Conservation (phyloP, 106 monocot genomes). For the Phalaenopsis equestris region DNA sequence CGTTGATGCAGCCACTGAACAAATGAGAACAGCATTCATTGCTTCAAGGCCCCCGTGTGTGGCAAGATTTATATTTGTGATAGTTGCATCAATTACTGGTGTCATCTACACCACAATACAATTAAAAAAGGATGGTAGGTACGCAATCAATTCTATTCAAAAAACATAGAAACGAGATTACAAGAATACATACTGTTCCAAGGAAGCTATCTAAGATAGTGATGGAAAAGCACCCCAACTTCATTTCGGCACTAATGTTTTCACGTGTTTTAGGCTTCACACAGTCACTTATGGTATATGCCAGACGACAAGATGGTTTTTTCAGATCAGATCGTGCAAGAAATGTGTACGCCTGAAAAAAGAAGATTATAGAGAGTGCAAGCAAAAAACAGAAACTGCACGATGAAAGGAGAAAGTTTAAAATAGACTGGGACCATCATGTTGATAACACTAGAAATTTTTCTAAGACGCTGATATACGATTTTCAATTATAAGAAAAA, state of each 20-base stretch:
- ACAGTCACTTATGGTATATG: slow-evolving; percentile 59
- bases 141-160: background rate
- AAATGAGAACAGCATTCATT: slow-evolving; percentile 83
- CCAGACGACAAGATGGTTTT: slow-evolving; percentile 77
- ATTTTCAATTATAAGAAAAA: slow-evolving; percentile 1
- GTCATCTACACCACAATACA: slow-evolving; percentile 44
- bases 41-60: slow-evolving; percentile 75
- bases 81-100: slow-evolving; percentile 64
- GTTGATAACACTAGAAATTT: background rate
- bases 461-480: background rate
- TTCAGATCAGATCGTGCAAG: slow-evolving; percentile 80
- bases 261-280: slow-evolving; percentile 75
- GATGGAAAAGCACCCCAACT: slow-evolving; percentile 68
- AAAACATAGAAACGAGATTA: background rate
- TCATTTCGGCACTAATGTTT: slow-evolving; percentile 87
- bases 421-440: background rate
- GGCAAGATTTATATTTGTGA: slow-evolving; percentile 79
- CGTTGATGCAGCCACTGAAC: slow-evolving; percentile 93
- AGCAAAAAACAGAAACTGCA: background rate
- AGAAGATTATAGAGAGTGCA: background rate
- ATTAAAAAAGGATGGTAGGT: background rate
- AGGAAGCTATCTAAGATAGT: slow-evolving; percentile 58
- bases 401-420: background rate
- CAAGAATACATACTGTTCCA: slow-evolving; percentile 51
- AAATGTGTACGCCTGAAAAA: slow-evolving; percentile 74